A percentile compares a stretch with the other conserved stretches of the same genome.
Evolutionary conservation across 2,329 filamentous ascomycete species (phyloP).

Genomic region (Calonectria fujianensis): DNA sequence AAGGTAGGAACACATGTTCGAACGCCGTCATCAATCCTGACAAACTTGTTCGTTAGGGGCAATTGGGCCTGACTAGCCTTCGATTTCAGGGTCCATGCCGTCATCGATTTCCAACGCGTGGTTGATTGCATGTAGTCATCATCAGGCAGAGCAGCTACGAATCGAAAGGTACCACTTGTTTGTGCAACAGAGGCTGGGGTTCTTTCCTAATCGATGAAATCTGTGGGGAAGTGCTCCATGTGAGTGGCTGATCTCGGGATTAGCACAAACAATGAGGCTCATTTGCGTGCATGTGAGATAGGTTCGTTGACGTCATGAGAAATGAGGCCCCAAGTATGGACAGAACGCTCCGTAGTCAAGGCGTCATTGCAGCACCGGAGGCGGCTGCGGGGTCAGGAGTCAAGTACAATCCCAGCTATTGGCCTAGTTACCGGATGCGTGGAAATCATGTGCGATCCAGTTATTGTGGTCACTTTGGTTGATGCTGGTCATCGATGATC

Average conservation of each 20-base stretch:
- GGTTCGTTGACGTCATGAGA: slow-evolving; percentile 28
- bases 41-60: background rate
- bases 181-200: background rate
- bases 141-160: background rate
- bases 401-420: background rate
- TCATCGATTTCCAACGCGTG: slow-evolving; percentile 12
- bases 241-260: background rate
- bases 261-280: slow-evolving; percentile 16
- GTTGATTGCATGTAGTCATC: background rate
- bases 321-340: background rate
- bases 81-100: slow-evolving; percentile 9
- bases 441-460: slow-evolving; percentile 2
- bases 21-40: slow-evolving; percentile 9
- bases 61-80: slow-evolving; percentile 11
- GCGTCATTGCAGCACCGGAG: slow-evolving; percentile 6
- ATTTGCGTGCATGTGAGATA: background rate
- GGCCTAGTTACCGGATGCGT: background rate
- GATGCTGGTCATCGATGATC: slow-evolving; percentile 4
- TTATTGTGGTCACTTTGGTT: background rate
- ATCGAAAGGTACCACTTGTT: background rate
- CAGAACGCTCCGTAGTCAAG: background rate
- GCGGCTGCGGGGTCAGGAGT: background rate
- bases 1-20: slow-evolving; percentile 11
- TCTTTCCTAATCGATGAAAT: background rate
- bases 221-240: background rate